phyloP scores from a whole-genome alignment of 2,329 filamentous ascomycete genomes.

The Fusarium ambrosium region DNA sequence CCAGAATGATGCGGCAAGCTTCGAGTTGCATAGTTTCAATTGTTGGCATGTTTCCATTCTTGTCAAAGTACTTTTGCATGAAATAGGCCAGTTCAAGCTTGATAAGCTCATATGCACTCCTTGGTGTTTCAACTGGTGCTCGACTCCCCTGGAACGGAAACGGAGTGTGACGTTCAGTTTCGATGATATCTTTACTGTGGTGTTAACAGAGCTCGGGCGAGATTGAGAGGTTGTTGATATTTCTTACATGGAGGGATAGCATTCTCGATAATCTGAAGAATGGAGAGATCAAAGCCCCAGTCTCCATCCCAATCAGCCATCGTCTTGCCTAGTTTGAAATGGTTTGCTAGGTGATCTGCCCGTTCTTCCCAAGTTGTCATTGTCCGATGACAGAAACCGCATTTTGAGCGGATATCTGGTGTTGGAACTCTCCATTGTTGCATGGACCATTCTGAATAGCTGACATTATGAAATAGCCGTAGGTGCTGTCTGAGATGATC shows the following conservation, averaged over 20 bases:
- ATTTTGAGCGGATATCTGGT: constrained; percentile 54
- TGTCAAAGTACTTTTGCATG: constrained; percentile 43
- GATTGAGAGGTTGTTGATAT: neutral
- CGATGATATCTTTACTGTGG: constrained; percentile 28
- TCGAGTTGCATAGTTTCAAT: constrained; percentile 42
- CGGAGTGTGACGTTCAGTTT: constrained; percentile 36
- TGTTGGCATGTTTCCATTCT: constrained; percentile 30
- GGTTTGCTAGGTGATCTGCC: constrained; percentile 56
- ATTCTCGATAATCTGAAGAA: constrained; percentile 56
- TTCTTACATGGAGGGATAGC: constrained; percentile 57
- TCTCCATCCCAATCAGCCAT: constrained; percentile 62
- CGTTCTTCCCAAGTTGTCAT: constrained; percentile 56
- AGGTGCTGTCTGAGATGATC: constrained; percentile 61
- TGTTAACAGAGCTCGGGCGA: neutral
- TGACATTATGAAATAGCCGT: constrained; percentile 57
- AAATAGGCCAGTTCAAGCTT: constrained; percentile 53
- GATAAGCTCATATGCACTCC: constrained; percentile 52
- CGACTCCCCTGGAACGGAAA: constrained; percentile 41
- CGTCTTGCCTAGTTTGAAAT: constrained; percentile 57
- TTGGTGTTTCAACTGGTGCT: constrained; percentile 32
- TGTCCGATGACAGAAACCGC: constrained; percentile 56
- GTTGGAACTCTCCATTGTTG: constrained; percentile 54
- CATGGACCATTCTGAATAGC: constrained; percentile 60
- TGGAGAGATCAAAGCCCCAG: constrained; percentile 56
- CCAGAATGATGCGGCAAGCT: constrained; percentile 48